phyloP scores from a whole-genome alignment of 768 basidiomycete genomes.

The Rubroboletus satanas region DNA sequence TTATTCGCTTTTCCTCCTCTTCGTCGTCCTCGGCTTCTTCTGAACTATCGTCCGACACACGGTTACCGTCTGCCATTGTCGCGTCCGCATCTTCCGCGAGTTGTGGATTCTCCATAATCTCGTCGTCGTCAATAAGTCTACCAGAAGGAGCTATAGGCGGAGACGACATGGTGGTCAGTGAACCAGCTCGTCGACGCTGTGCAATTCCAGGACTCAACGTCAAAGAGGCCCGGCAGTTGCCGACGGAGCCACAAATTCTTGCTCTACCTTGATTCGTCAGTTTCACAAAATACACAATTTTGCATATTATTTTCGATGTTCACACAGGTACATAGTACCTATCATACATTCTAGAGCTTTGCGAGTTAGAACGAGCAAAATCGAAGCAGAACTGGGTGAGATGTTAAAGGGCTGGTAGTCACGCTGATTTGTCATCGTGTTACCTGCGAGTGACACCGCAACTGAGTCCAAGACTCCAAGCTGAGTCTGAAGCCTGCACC shows the following conservation, averaged over 20 bases:
- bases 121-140: conserved; percentile 43
- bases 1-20: conserved; percentile 75
- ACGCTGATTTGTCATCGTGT: too few species aligned
- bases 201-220: not conserved
- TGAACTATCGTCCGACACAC: conserved; percentile 73
- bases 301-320: too few species aligned
- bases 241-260: conserved; percentile 27
- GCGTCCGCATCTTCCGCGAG: conserved; percentile 55
- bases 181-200: conserved; percentile 16
- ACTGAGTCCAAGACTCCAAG: too few species aligned
- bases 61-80: conserved; percentile 41
- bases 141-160: conserved; percentile 38
- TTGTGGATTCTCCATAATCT: conserved; percentile 54
- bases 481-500: too few species aligned
- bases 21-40: conserved; percentile 90
- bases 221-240: conserved; percentile 18
- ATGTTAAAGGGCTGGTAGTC: too few species aligned
- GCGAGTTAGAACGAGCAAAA: too few species aligned
- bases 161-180: conserved; percentile 51
- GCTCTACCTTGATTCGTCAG: not conserved
- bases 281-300: not conserved
- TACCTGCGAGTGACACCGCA: too few species aligned
- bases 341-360: too few species aligned
- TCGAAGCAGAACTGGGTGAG: too few species aligned
- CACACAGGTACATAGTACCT: too few species aligned